phyloP scores from a whole-genome alignment of 306 rosid species.

The Quillaja saponaria region DNA sequence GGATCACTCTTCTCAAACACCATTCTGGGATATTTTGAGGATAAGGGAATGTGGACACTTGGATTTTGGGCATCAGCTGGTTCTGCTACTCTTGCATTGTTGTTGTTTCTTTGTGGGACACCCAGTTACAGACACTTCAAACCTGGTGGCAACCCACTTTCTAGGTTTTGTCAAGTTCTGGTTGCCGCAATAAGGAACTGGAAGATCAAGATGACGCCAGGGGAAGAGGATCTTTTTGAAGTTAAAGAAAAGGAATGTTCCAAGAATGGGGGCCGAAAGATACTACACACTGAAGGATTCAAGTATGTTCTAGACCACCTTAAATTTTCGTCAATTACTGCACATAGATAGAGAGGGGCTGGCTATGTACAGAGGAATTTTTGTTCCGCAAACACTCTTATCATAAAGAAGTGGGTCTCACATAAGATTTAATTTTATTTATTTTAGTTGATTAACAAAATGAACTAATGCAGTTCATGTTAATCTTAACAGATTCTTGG shows the following conservation, averaged over 20 bases:
- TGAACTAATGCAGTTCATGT: too few relatives aligned
- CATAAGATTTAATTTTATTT: too few relatives aligned
- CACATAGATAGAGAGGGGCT: too few relatives aligned
- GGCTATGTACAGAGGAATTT: too few relatives aligned
- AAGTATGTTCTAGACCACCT: too few relatives aligned
- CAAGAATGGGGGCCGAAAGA: slow-evolving; percentile 45
- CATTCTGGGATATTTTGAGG: slow-evolving; percentile 71
- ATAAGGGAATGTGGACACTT: slow-evolving; percentile 63
- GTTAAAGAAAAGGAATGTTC: slow-evolving; percentile 37
- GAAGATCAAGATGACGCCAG: slow-evolving; percentile 41
- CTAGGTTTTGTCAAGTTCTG: slow-evolving; percentile 62
- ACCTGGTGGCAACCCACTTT: slow-evolving; percentile 71
- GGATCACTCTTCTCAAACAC: slow-evolving; percentile 88
- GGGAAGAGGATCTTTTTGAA: slow-evolving; percentile 45
- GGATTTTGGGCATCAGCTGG: slow-evolving; percentile 87
- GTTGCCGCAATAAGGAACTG: slow-evolving; percentile 65
- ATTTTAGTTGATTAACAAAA: too few relatives aligned
- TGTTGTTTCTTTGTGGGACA: slow-evolving; percentile 73
- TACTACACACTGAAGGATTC: slow-evolving; percentile 69
- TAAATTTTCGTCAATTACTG: too few relatives aligned
- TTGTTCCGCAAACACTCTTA: too few relatives aligned
- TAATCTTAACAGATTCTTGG: slow-evolving; percentile 54
- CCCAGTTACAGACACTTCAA: slow-evolving; percentile 62
- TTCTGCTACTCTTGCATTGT: slow-evolving; percentile 59
- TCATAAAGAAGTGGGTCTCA: too few relatives aligned